Evolutionary conservation across 2,329 filamentous ascomycete species (phyloP), one percentile per base, ranked within the genome.

Genomic region (Raffaelea arxii): DNA sequence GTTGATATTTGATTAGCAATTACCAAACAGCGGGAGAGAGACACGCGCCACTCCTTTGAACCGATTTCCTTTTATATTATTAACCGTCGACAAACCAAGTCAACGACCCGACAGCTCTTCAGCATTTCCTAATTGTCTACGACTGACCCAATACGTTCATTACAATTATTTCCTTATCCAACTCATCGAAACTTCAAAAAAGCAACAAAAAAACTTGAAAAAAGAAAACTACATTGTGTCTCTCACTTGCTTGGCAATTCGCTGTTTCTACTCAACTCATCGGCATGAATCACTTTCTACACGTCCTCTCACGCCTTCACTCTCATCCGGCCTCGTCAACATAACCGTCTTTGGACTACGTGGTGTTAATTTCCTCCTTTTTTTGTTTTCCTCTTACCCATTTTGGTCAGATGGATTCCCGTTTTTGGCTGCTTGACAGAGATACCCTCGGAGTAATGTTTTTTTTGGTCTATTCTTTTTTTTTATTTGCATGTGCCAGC

Each of bases 141-240:
- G 16, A 62, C 58, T 53, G 54, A 62, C 57, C 56, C 44, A 18
- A 58, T 59, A 59, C 59, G 30, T 49, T 62, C 59, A 4, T 55
- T 51, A 50, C 30, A 6, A 12, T 9, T 37, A 42, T 60, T 57
- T 53, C 52, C 52, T 53, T 42, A 22, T 11, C 42, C 11, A 14
- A 35, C 18, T 18, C 14, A 25, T 38, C 11, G 16, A 46, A 49
- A 43, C 43, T 39, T 37, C 24, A 47, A 50, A 46, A 51, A 25
- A 35, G 16, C 36, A 16, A 37, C 35, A 47, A 10, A 47, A 49
- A 50, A 53, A 51, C 37, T 24, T 25, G 2, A 27, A 48, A 53
- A 52, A 46, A 35, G 11, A 21, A 18, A 46, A 50, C 45, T 44
- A 37, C 14, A 38, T 36, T 36, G 32, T 36, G 32, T 36, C 19